Base-by-base conservation (phyloP, 192 early-diverging fungal species). In the Gaertneriomyces semiglobifer region DNA sequence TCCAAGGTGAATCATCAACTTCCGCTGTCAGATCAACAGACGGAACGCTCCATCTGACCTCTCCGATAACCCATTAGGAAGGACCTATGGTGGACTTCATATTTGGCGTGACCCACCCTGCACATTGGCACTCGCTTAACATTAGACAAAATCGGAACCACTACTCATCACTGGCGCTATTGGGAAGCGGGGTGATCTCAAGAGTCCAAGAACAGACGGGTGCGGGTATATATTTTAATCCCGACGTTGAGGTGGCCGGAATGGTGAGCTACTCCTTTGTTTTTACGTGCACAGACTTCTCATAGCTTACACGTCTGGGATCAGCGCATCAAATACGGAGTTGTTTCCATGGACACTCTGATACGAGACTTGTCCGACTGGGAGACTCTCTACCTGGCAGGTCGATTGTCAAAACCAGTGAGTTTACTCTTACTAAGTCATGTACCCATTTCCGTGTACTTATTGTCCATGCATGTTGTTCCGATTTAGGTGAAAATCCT, bases 111-210 rank as follows among this genome's bases (percentile, higher is more conserved):
- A 87, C 88, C 6, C 91, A 99, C 74, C 88, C 95, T 11, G 87
- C 90, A 62, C 93, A 96, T 72, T 99, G 97, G 97, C 97, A 99
- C 64, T 91, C 90, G 25, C 81, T 96, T 53, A 99, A 99, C 73
- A 81, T 98, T 43, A 81, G 89, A n/a, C 92, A 94, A 73, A 86
- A 97, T 77, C 87, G 86, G 16, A 71, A 85, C 43, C 95, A 99
- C 71, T 99, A 99, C 75, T 95, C 94, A n/a, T 67, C 86, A 33
- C 65, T 95, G 66, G 84, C 84, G 38, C 68, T 65, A 11, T 64
- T 94, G n/a, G 94, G 94, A 0, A 87, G 89, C 50, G 63, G 81
- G 19, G 82, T 87, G 0, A 84, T 98, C 6, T 62, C 89, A 0
- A 68, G 74, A 42, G 81, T 96, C 51, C 92, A 97, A 72, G 90